A percentile compares a stretch with the other conserved stretches of the same genome.
Conservation (phyloP, 805 yeast genomes). For the Suhomyces canberraensis region DNA sequence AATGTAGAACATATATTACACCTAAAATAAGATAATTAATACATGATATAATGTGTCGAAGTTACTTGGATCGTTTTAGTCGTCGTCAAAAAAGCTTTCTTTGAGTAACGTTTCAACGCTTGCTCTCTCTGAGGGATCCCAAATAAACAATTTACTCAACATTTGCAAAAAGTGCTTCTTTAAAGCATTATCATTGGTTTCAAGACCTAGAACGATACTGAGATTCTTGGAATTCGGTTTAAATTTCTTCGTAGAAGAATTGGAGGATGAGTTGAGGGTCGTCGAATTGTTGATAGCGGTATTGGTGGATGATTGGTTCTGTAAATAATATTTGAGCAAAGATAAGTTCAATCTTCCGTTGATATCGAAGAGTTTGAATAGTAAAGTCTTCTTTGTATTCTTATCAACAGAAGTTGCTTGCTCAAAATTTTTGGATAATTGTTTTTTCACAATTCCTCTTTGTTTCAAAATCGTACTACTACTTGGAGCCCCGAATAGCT, state of each 20-base stretch:
- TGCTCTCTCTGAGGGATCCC: slow-evolving; percentile 28
- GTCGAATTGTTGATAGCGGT: slow-evolving; percentile 11
- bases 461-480: slow-evolving; percentile 36
- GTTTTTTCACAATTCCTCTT: slow-evolving; percentile 32
- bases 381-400: slow-evolving; percentile 28
- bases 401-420: slow-evolving; percentile 26
- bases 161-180: slow-evolving; percentile 22
- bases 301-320: slow-evolving; percentile 1
- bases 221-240: slow-evolving; percentile 28
- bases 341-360: slow-evolving; percentile 38
- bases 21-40: too few relatives aligned
- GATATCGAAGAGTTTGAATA: slow-evolving; percentile 37
- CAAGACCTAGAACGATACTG: slow-evolving; percentile 22
- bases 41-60: too few relatives aligned
- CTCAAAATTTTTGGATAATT: slow-evolving; percentile 7
- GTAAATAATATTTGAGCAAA: slow-evolving; percentile 23
- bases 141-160: slow-evolving; percentile 28
- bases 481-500: slow-evolving; percentile 47
- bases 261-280: neutral
- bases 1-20: too few relatives aligned
- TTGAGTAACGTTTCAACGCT: slow-evolving; percentile 6
- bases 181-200: neutral
- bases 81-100: slow-evolving; percentile 3
- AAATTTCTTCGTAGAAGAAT: slow-evolving; percentile 12
- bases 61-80: neutral